Evolutionary conservation across 2,329 filamentous ascomycete species (phyloP), one percentile per base, ranked within the genome.

Genomic region (Cladosporium sp.): DNA sequence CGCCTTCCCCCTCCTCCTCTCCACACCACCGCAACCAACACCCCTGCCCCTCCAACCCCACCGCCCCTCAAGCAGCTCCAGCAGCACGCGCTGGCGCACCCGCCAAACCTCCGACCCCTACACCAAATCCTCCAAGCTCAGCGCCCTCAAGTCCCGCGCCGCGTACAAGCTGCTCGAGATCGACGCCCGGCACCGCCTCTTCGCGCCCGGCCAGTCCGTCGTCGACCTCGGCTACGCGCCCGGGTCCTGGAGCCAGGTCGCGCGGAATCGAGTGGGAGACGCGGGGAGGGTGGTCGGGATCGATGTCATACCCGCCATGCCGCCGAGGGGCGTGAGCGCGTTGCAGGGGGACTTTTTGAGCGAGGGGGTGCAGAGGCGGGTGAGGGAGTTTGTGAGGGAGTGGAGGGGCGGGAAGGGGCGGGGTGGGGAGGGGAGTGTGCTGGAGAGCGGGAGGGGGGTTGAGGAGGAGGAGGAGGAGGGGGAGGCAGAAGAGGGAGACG

Each of bases 111-210:
- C 72, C 38, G 93, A 98, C 72, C 72, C 71, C 14, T 95, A 83
- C 67, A 81, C 86, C 0, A 81, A 81, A 52, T 82, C 87, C 61
- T 91, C 93, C 43, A 86, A 83, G 64, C 83, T 95, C 2, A 79
- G 87, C 59, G 85, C 85, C 0, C 73, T 96, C 54, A 96, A 92
- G 71, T 95, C 89, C 63, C 83, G 93, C 57, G 93, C 93, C 22
- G 93, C 91, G 0, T 96, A 93, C 70, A 98, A 98, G 70, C 75
- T 98, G 9, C 72, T 96, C 14, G 87, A 96, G 77, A 89, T 98
- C 71, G 86, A 97, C 72, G 74, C 83, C 14, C 89, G 87, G 63
- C 86, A 95, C 70, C 81, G 76, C 46, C 71, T 98, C 16, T 96
- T 98, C 71, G 82, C 78, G 56, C 77, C 74, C 5, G 87, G 88